Conservation (phyloP, 345 rosid genomes). For the Hibiscus mutabilis region DNA sequence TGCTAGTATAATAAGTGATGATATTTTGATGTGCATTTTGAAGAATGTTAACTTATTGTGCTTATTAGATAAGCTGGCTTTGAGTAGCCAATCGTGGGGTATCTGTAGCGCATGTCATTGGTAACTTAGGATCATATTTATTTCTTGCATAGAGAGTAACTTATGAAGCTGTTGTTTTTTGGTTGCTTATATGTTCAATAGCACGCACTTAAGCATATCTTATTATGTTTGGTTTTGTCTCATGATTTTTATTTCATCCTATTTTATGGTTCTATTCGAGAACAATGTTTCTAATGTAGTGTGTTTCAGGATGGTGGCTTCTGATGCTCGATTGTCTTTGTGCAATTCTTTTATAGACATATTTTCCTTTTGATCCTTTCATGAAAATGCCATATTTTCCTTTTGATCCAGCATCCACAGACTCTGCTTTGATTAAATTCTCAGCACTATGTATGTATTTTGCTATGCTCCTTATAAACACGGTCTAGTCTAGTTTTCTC, state of each 20-base stretch:
- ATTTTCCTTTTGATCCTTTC: background rate
- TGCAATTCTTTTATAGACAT: background rate
- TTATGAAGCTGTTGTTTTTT: background rate
- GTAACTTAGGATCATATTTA: background rate
- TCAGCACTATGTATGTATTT: background rate
- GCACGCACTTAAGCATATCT: background rate
- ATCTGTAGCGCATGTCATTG: background rate
- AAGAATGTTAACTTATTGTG: background rate
- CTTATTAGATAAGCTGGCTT: background rate
- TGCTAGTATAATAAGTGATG: background rate
- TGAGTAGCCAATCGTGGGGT: background rate
- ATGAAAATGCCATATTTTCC: no score
- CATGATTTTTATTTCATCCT: background rate
- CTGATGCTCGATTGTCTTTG: background rate
- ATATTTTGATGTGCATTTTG: background rate
- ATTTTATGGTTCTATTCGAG: background rate
- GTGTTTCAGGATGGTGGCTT: background rate
- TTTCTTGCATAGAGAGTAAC: constrained; percentile 3
- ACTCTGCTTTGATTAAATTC: background rate
- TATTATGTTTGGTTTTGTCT: background rate
- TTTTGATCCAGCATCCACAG: background rate
- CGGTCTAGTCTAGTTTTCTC: background rate
- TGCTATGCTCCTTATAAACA: background rate
- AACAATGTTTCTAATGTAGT: background rate
- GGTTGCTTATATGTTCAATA: background rate